Conservation (phyloP, 768 basidiomycete genomes). For the Paxillus involutus region DNA sequence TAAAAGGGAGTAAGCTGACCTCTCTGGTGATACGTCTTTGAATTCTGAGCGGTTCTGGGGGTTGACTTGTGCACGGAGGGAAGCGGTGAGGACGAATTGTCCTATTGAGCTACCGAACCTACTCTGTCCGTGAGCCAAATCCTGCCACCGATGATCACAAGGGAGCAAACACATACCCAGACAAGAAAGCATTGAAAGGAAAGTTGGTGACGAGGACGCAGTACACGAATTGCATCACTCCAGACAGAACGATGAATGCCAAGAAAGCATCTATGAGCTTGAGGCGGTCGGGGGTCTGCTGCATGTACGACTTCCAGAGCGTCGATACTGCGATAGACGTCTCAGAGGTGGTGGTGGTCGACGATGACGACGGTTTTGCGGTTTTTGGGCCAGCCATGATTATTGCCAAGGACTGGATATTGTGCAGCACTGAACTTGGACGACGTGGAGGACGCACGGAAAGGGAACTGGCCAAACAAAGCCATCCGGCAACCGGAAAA, state of each 20-base stretch:
- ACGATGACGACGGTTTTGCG: slow-evolving; percentile 15
- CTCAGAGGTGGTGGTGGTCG: slow-evolving; percentile 15
- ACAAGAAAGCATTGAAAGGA: slow-evolving; percentile 96
- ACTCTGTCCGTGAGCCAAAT: slow-evolving; percentile 4
- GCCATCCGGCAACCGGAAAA: slow-evolving; percentile 12
- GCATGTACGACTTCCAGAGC: slow-evolving; percentile 76
- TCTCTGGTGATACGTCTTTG: slow-evolving; percentile 90
- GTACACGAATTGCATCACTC: slow-evolving; percentile 88
- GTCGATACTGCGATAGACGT: slow-evolving; percentile 43
- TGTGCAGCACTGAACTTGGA: slow-evolving; percentile 1
- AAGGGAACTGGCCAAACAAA: slow-evolving; percentile 11
- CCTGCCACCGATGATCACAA: background rate
- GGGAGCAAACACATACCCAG: slow-evolving; percentile 63
- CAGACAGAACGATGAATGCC: slow-evolving; percentile 87
- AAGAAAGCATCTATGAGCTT: slow-evolving; percentile 95
- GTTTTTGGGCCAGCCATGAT: slow-evolving; percentile 41
- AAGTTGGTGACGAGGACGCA: slow-evolving; percentile 89
- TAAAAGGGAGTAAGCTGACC: slow-evolving; percentile 48
- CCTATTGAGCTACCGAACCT: slow-evolving; percentile 94
- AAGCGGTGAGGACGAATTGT: slow-evolving; percentile 94
- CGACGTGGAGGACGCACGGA: slow-evolving; percentile 19
- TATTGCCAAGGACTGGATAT: slow-evolving; percentile 6
- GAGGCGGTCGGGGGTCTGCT: slow-evolving; percentile 77
- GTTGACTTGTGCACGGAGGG: slow-evolving; percentile 89
- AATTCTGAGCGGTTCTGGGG: slow-evolving; percentile 80